Evolutionary conservation across 495 filamentous ascomycete species (phyloP).

Genomic region (Aspergillus conjunctus): DNA sequence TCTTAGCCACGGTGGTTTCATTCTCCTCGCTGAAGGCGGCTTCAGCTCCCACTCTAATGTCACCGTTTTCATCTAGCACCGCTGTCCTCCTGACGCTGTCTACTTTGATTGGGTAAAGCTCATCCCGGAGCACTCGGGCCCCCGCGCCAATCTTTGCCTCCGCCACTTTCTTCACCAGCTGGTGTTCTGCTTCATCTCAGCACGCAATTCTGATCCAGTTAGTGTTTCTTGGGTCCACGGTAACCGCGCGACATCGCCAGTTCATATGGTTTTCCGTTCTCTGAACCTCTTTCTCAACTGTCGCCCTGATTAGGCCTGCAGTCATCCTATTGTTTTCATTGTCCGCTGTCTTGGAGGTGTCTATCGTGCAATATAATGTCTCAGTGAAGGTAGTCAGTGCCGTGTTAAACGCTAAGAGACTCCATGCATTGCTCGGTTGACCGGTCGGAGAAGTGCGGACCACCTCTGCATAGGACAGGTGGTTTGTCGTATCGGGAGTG

Average conservation of each 20-base stretch:
- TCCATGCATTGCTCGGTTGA: neutral
- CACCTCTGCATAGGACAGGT: neutral
- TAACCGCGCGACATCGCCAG: neutral
- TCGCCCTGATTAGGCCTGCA: no score
- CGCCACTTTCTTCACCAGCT: no score
- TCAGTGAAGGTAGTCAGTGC: neutral
- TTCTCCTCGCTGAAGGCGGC: constrained; percentile 29
- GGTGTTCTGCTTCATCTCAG: no score
- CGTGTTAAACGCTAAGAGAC: neutral
- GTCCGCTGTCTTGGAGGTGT: no score
- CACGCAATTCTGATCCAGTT: neutral
- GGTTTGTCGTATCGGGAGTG: neutral
- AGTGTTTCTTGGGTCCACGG: neutral
- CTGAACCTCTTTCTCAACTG: neutral
- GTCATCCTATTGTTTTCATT: neutral
- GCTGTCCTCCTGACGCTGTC: neutral
- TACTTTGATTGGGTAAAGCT: neutral
- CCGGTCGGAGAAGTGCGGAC: neutral
- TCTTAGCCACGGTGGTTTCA: constrained; percentile 26
- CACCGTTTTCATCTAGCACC: neutral
- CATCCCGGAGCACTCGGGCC: no score
- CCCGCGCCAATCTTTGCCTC: no score
- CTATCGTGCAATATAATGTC: no score
- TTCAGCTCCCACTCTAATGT: constrained; percentile 16
- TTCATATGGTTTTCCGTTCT: neutral